phyloP scores from a whole-genome alignment of 768 basidiomycete genomes.

The Tremella yokohamensis region DNA sequence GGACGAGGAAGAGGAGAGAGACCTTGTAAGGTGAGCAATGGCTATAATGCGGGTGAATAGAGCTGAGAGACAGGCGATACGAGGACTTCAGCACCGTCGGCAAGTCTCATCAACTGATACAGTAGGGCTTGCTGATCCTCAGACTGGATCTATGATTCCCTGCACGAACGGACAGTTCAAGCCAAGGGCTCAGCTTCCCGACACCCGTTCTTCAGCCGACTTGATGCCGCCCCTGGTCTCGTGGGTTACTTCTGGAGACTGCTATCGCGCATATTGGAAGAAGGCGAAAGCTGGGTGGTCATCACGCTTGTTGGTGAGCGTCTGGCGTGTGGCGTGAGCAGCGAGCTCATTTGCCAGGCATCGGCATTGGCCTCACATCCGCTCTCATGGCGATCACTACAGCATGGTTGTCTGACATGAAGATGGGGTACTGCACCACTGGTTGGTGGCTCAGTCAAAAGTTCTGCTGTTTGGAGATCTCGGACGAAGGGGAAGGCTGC shows the following conservation, averaged over 20 bases:
- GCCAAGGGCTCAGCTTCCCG: slow-evolving; percentile 45
- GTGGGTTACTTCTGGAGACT: slow-evolving; percentile 58
- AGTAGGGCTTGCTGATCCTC: not conserved
- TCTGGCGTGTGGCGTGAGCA: not conserved
- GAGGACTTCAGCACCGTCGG: slow-evolving; percentile 95
- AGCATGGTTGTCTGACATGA: slow-evolving; percentile 96
- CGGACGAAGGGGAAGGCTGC: slow-evolving; percentile 71
- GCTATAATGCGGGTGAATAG: not conserved
- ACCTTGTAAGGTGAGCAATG: slow-evolving; percentile 27
- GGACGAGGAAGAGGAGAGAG: slow-evolving; percentile 31
- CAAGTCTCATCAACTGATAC: slow-evolving; percentile 50
- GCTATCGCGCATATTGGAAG: slow-evolving; percentile 61
- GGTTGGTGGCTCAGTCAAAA: slow-evolving; percentile 99
- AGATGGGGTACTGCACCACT: slow-evolving; percentile 91
- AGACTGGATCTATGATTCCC: slow-evolving; percentile 98
- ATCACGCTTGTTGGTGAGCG: slow-evolving; percentile 78
- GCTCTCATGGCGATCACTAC: slow-evolving; percentile 91
- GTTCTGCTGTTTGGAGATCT: slow-evolving; percentile 96
- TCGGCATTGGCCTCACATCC: slow-evolving; percentile 88
- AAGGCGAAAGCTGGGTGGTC: slow-evolving; percentile 88
- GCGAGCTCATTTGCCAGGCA: slow-evolving; percentile 56
- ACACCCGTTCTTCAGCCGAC: slow-evolving; percentile 51
- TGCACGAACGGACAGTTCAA: slow-evolving; percentile 78
- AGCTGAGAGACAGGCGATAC: slow-evolving; percentile 63
- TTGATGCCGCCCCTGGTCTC: slow-evolving; percentile 40